Conservation (phyloP, 73 alveolate species). For the Paramecium sexaurelia region DNA sequence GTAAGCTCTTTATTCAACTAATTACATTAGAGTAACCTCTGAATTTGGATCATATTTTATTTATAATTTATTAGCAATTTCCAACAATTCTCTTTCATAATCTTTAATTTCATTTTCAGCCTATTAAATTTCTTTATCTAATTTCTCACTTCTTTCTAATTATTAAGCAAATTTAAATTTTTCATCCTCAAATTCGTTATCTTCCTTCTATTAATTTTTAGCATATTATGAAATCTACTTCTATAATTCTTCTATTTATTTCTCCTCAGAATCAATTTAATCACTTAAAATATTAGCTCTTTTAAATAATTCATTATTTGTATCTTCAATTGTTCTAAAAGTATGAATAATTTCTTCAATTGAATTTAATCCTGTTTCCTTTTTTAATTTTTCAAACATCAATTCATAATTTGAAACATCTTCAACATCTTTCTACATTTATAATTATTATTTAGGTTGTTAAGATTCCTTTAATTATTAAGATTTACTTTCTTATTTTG, state of each 20-base stretch:
- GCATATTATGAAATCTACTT: neutral
- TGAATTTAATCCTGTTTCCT: constrained; percentile 40
- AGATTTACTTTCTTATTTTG: neutral
- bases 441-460: neutral
- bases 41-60: neutral
- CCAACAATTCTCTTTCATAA: neutral
- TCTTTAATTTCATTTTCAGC: constrained; percentile 31
- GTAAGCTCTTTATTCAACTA: constrained; percentile 53
- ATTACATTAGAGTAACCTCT: constrained; percentile 33
- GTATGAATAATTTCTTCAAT: constrained; percentile 27
- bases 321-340: constrained; percentile 34
- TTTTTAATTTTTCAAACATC: constrained; percentile 40
- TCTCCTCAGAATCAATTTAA: constrained; percentile 17
- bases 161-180: constrained; percentile 29
- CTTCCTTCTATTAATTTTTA: neutral
- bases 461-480: neutral
- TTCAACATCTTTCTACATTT: constrained; percentile 47
- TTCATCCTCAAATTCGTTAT: constrained; percentile 36
- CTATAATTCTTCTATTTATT: neutral
- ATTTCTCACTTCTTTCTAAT: constrained; percentile 36
- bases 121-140: constrained; percentile 18
- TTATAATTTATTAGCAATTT: constrained; percentile 25
- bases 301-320: constrained; percentile 13
- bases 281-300: constrained; percentile 43
- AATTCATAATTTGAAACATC: constrained; percentile 26